Evolutionary conservation across 805 yeast species (phyloP).

Genomic region (Saccharomyces paradoxus): DNA sequence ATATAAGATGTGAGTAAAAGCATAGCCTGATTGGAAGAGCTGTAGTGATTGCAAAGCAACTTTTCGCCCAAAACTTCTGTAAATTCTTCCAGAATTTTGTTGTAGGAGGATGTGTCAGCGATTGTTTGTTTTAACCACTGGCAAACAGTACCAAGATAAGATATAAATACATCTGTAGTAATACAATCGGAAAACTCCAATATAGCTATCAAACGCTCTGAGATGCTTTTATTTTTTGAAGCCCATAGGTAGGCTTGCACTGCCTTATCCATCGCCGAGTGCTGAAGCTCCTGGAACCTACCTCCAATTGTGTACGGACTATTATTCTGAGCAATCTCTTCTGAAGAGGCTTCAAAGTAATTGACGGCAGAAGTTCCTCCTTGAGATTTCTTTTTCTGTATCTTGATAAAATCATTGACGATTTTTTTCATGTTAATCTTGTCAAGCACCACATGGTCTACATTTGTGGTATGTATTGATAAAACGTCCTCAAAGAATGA

Average conservation of each 20-base stretch:
- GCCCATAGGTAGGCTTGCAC: background rate
- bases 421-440: slow-evolving; percentile 2
- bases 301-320: background rate
- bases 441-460: slow-evolving; percentile 3
- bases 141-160: slow-evolving; percentile 3
- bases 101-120: background rate
- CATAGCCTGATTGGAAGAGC: slow-evolving; percentile 17
- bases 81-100: slow-evolving; percentile 4
- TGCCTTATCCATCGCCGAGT: background rate
- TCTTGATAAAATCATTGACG: background rate
- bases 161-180: slow-evolving; percentile 1
- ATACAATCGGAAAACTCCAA: slow-evolving; percentile 4
- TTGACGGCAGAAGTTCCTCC: background rate
- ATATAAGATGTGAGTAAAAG: slow-evolving; percentile 13
- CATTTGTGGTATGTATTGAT: slow-evolving; percentile 1
- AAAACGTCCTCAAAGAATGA: slow-evolving; percentile 3
- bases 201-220: background rate
- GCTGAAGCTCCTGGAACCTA: background rate
- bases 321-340: background rate
- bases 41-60: slow-evolving; percentile 14
- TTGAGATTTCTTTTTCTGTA: background rate
- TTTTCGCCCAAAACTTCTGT: slow-evolving; percentile 21
- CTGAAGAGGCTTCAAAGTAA: background rate
- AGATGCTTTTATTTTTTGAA: background rate
- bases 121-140: slow-evolving; percentile 3